These are phyloP conservation scores for Daldinia concentrica DNA, from an alignment of 495 filamentous ascomycete genomes.

Conservation along the genomic window DNA sequence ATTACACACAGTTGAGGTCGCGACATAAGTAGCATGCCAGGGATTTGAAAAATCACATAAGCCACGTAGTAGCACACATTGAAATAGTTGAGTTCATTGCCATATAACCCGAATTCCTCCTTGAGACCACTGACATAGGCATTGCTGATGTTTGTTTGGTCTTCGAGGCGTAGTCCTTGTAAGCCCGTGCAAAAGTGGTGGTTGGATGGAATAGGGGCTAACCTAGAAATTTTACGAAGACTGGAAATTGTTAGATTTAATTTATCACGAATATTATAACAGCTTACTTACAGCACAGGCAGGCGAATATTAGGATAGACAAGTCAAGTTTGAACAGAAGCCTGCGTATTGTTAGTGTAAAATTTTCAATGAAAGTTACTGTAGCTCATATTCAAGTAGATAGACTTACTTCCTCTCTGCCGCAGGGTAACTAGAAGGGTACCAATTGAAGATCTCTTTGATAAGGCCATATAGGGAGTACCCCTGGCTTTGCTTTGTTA, in stretches of 20 bases:
- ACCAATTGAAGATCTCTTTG: conserved; percentile 62
- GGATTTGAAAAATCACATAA: conserved; percentile 52
- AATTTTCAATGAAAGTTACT: conserved; percentile 39
- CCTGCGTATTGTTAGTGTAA: conserved; percentile 41
- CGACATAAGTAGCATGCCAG: conserved; percentile 61
- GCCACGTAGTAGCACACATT: conserved; percentile 57
- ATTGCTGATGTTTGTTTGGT: conserved; percentile 51
- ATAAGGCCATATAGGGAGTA: conserved; percentile 45
- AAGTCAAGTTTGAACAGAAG: conserved; percentile 49
- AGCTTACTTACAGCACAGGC: conserved; percentile 46
- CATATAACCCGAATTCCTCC: conserved; percentile 47
- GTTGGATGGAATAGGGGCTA: not conserved
- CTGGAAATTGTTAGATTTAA: conserved; percentile 42
- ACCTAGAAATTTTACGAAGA: conserved; percentile 51
- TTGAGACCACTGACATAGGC: conserved; percentile 51
- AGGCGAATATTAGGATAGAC: conserved; percentile 51
- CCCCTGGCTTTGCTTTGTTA: conserved; percentile 26
- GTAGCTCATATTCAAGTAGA: conserved; percentile 32
- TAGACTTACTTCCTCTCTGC: conserved; percentile 56
- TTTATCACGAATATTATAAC: not conserved
- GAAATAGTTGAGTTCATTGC: conserved; percentile 54
- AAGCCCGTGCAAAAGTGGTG: not conserved
- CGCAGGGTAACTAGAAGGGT: conserved; percentile 53
- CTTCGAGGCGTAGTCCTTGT: conserved; percentile 25
- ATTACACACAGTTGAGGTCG: conserved; percentile 45